These are phyloP conservation scores for Globisporangium spiculum DNA, from an alignment of 352 stramenopile genomes.

Conservation along the genomic window DNA sequence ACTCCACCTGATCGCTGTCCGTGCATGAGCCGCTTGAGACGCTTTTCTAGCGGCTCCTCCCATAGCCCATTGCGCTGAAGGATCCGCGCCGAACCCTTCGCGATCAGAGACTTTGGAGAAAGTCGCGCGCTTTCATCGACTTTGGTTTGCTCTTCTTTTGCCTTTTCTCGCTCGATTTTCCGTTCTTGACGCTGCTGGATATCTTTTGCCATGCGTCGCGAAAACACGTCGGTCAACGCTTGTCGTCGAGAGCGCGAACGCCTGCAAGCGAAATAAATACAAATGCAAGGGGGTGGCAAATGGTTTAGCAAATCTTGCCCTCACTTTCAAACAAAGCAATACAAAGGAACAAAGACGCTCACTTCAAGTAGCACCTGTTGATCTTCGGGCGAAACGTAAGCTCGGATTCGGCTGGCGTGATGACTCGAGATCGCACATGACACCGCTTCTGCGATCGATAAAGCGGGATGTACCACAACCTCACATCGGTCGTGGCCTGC, in stretches of 20 bases:
- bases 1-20: not conserved
- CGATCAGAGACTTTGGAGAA: constrained; percentile 27
- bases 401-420: constrained; percentile 30
- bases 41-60: constrained; percentile 36
- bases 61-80: constrained; percentile 52
- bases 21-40: constrained; percentile 29
- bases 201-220: constrained; percentile 43
- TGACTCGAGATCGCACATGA: constrained; percentile 16
- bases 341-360: not conserved
- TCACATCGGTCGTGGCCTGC: not conserved
- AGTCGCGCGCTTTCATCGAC: constrained; percentile 11
- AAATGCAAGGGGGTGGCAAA: not conserved
- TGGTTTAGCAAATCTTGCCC: not conserved
- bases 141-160: constrained; percentile 20
- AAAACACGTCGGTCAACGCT: constrained; percentile 19
- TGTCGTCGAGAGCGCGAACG: constrained; percentile 1
- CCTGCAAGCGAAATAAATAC: constrained; percentile 1
- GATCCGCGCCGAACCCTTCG: constrained; percentile 48
- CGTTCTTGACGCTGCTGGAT: constrained; percentile 32
- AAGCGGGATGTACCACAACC: constrained; percentile 16
- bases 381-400: constrained; percentile 56
- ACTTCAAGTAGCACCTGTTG: constrained; percentile 30
- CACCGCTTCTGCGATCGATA: constrained; percentile 15
- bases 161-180: constrained; percentile 22
- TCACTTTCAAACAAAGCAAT: not conserved